Conservation (phyloP, 768 basidiomycete genomes). For the Agrocybe chaxingu region DNA sequence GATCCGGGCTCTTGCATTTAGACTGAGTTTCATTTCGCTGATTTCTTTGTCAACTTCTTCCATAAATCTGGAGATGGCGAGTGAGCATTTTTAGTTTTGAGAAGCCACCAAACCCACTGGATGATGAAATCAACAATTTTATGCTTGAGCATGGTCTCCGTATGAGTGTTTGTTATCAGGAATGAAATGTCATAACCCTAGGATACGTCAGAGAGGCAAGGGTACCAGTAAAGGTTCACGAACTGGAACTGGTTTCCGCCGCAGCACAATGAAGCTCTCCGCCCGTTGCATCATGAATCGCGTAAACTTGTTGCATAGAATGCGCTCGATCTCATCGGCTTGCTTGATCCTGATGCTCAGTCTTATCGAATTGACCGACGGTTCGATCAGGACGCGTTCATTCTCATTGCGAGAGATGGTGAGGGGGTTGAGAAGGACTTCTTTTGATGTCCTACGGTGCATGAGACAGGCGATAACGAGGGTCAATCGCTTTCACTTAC, state of each 20-base stretch:
- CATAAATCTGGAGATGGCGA: conserved; percentile 69
- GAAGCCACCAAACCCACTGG: conserved; percentile 54
- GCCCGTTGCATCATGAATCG: conserved; percentile 99
- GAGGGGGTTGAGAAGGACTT: conserved; percentile 91
- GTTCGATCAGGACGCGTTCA: conserved; percentile 95
- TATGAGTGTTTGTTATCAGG: conserved; percentile 94
- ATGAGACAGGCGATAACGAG: background rate
- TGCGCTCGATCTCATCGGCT: conserved; percentile 97
- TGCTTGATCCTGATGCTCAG: conserved; percentile 99
- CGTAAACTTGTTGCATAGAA: conserved; percentile 97
- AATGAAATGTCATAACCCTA: conserved; percentile 99
- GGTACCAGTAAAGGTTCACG: conserved; percentile 20
- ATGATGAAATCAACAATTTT: conserved; percentile 99
- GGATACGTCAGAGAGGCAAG: background rate
- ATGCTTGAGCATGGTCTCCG: conserved; percentile 99
- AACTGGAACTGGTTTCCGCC: conserved; percentile 90
- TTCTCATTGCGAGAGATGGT: conserved; percentile 96
- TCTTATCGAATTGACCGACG: conserved; percentile 95
- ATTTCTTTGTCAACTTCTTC: conserved; percentile 99
- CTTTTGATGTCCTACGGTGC: conserved; percentile 73
- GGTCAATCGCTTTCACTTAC: conserved; percentile 37
- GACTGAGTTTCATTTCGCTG: conserved; percentile 96
- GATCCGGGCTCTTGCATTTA: conserved; percentile 94
- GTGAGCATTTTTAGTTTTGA: conserved; percentile 4
- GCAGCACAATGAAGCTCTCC: conserved; percentile 94